phyloP scores from a whole-genome alignment of 352 stramenopile species.

The Blastocystis sp. region DNA sequence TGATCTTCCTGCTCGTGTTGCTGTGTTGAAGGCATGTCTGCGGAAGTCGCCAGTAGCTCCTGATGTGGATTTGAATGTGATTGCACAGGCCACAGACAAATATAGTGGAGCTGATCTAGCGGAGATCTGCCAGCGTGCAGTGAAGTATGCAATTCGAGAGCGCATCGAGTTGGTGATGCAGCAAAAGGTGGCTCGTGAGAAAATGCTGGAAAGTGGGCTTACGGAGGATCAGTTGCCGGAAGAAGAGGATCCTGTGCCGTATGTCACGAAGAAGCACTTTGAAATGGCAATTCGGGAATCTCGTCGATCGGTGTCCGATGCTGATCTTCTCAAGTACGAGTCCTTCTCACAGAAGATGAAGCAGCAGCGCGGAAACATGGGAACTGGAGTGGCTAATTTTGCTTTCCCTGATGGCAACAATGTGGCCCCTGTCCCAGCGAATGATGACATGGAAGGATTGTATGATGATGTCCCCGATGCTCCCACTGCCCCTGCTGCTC shows the following conservation, averaged over 20 bases:
- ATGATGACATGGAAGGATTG: slow-evolving; percentile 41
- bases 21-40: slow-evolving; percentile 87
- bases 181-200: slow-evolving; percentile 75
- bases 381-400: slow-evolving; percentile 88
- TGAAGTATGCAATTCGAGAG: slow-evolving; percentile 97
- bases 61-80: slow-evolving; percentile 92
- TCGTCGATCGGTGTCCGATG: slow-evolving; percentile 90
- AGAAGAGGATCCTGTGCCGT: slow-evolving; percentile 83
- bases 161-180: slow-evolving; percentile 96
- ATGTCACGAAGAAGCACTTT: slow-evolving; percentile 82
- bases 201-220: slow-evolving; percentile 59
- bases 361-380: slow-evolving; percentile 87
- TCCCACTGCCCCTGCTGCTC: background rate
- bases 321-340: slow-evolving; percentile 87
- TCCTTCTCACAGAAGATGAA: slow-evolving; percentile 84
- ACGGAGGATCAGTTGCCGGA: slow-evolving; percentile 73
- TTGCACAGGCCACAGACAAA: slow-evolving; percentile 90
- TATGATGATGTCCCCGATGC: slow-evolving; percentile 11
- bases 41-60: slow-evolving; percentile 93
- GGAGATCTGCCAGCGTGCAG: slow-evolving; percentile 98
- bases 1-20: slow-evolving; percentile 87
- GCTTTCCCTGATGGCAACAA: slow-evolving; percentile 76
- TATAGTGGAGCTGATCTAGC: slow-evolving; percentile 98
- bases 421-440: background rate
- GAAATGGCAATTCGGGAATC: slow-evolving; percentile 92